Conservation (phyloP, 1,139 yeast species). For the Yamadazyma kanchanaburiensis region DNA sequence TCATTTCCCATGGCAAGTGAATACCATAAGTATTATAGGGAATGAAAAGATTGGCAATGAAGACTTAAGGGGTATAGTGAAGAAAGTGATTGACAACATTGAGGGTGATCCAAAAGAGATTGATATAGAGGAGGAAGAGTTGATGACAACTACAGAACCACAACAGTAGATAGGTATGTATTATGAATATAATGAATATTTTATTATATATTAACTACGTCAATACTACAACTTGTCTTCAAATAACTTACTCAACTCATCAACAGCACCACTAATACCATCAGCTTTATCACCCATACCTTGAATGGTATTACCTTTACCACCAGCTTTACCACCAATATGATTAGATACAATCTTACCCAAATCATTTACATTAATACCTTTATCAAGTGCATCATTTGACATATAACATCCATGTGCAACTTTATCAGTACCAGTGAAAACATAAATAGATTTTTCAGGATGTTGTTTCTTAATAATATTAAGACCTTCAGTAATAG, state of each 20-base stretch:
- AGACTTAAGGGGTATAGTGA: conserved; percentile 43
- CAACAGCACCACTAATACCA: conserved; percentile 70
- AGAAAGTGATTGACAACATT: conserved; percentile 40
- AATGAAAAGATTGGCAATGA: conserved; percentile 30
- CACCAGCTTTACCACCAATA: conserved; percentile 98
- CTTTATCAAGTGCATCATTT: conserved; percentile 65
- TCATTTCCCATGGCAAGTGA: conserved; percentile 59
- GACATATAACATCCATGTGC: conserved; percentile 95
- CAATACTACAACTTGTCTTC: conserved; percentile 47
- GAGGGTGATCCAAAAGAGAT: conserved; percentile 41
- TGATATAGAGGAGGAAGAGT: conserved; percentile 51
- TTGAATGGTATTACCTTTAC: conserved; percentile 93
- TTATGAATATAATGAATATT: background rate
- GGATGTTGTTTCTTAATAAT: conserved; percentile 75
- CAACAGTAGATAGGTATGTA: background rate
- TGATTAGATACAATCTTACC: conserved; percentile 66
- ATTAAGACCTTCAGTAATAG: conserved; percentile 88
- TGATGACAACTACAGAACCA: conserved; percentile 14
- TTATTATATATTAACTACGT: background rate
- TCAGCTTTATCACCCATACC: conserved; percentile 89
- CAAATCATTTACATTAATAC: conserved; percentile 71
- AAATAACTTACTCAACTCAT: conserved; percentile 59
- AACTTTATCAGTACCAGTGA: conserved; percentile 80
- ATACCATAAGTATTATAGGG: conserved; percentile 73
- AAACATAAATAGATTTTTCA: conserved; percentile 75